A percentile compares a stretch with the other conserved stretches of the same genome.
Conservation (phyloP, 169 alveolate species). For the Perkinsus marinus region DNA sequence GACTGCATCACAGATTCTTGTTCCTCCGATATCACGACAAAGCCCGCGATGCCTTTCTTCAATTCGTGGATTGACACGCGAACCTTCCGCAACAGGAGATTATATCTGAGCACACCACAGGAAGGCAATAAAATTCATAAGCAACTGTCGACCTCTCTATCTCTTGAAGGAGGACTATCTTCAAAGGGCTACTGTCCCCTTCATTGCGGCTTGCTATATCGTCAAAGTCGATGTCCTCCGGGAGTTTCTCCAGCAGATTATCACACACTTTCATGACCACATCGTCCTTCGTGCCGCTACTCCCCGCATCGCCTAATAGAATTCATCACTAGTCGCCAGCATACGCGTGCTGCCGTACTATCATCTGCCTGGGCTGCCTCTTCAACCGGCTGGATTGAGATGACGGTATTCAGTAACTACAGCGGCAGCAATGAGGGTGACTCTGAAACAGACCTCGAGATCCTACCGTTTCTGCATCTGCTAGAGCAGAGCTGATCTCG, state of each 20-base stretch:
- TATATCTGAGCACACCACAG: conserved; percentile 20
- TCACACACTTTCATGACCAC: conserved; percentile 38
- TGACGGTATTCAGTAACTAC: conserved; percentile 53
- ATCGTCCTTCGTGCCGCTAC: conserved; percentile 25
- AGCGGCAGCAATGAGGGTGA: neutral
- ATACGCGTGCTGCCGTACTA: neutral
- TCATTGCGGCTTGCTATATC: conserved; percentile 55
- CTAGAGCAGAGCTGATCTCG: conserved; percentile 64
- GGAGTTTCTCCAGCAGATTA: conserved; percentile 56
- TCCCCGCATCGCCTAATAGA: conserved; percentile 4
- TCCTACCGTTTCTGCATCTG: conserved; percentile 51
- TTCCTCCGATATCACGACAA: conserved; percentile 74
- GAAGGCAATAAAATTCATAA: neutral
- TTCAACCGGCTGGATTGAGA: conserved; percentile 56
- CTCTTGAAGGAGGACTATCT: conserved; percentile 76
- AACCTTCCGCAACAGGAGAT: conserved; percentile 54
- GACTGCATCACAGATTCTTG: conserved; percentile 65
- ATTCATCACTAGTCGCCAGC: neutral
- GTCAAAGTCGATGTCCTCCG: conserved; percentile 60
- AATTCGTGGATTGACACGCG: conserved; percentile 51
- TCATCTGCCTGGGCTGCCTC: conserved; percentile 50
- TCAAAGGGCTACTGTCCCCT: conserved; percentile 65
- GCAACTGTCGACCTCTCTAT: conserved; percentile 37
- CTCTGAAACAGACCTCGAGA: neutral
- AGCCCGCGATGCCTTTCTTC: conserved; percentile 68